Evolutionary conservation across 2,329 filamentous ascomycete genomes (phyloP).

Genomic region (Colletotrichum noveboracense): DNA sequence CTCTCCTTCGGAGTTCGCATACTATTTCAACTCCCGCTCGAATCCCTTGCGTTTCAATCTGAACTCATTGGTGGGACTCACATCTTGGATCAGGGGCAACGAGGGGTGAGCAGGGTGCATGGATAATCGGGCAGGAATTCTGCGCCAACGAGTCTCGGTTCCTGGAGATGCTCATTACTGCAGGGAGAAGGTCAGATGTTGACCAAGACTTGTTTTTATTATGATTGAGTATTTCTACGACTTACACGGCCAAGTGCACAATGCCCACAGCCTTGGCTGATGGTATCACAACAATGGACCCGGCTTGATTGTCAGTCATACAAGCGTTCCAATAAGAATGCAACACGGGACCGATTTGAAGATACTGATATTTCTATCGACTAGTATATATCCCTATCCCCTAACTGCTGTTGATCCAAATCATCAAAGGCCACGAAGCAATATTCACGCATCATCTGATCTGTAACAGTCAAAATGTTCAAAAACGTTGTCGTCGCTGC

Average conservation of each 20-base stretch:
- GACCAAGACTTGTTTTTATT: neutral
- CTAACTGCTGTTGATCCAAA: neutral
- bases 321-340: neutral
- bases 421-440: neutral
- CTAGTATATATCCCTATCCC: neutral
- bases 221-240: neutral
- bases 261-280: neutral
- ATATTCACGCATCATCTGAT: too few relatives aligned
- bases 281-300: neutral
- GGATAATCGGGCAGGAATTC: neutral
- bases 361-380: fast-evolving
- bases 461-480: neutral
- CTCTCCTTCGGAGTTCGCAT: neutral
- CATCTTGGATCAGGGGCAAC: neutral
- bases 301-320: fast-evolving
- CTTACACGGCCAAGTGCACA: neutral
- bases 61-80: neutral
- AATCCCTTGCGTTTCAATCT: neutral
- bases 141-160: neutral
- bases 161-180: neutral
- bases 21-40: neutral
- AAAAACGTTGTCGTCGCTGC: neutral
- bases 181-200: neutral
- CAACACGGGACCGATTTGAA: fast-evolving
- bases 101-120: too few relatives aligned